Evolutionary conservation across 805 yeast species (phyloP), one percentile per base, ranked within the genome.

Genomic region (Ogataea salicorniae): DNA sequence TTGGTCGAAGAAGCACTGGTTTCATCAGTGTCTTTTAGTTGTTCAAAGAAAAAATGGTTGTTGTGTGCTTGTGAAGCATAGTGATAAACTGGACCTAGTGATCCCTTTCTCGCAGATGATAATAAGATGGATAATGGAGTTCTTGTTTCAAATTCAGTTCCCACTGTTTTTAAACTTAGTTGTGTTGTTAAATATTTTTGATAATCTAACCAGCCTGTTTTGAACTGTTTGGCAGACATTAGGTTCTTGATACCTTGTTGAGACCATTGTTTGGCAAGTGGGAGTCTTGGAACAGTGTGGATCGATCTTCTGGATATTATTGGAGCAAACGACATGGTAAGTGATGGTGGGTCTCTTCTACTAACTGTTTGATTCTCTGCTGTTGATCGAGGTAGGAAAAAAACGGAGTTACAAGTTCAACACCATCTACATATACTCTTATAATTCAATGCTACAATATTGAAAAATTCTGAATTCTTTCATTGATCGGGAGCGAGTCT

Each of bases 1-100:
- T 37, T 43, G 26, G 36, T 34, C 11, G n/a, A 34, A 34, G 37
- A 36, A 73, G 61, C 36, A 61, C 60, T 39, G 50, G 42, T 40
- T 33, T 46, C 37, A 59, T 56, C 20, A 48, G 54, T 39, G 50
- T 57, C 60, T 41, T 50, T 61, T 45, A 83, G 69, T 59, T 85
- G 86, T 64, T 84, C 80, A 60, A 90, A 82, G 59, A 86, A 89
- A 43, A 94, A 75, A 68, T 92, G 99, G 71, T 94, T 94, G 69
- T 90, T 91, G 70, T 87, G 92, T 2, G 90, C 83, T 63, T 87
- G 95, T 5, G 96, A 87, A 3, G 98, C 97, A 60, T 76, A 80
- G 68, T 91, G 94, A 74, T 84, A 91, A n/a, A 79, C 67, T 46
- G 79, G 78, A 34, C 90, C 83, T 57, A 79, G 78, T 31, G 81